These are phyloP conservation scores for Verticillium zaregamsianum DNA, from an alignment of 2,329 filamentous ascomycete species.

Conservation along the genomic window DNA sequence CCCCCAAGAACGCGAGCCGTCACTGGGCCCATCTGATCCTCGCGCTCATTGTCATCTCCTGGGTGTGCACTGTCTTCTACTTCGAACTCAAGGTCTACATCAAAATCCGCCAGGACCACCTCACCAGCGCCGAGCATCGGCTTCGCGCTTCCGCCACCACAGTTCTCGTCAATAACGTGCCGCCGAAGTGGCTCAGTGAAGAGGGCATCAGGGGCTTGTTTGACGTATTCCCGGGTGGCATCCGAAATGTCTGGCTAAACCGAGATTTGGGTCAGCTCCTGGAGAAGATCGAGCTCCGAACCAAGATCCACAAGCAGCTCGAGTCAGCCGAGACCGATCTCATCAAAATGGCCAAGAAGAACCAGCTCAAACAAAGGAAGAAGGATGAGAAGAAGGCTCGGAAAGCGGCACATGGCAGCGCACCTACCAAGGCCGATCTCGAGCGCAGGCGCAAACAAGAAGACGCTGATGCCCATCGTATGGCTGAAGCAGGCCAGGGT, in stretches of 20 bases:
- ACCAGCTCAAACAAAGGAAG: slow-evolving; percentile 64
- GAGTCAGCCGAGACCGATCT: slow-evolving; percentile 83
- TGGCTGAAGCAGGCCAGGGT: slow-evolving; percentile 46
- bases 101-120: slow-evolving; percentile 87
- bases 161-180: slow-evolving; percentile 87
- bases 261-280: slow-evolving; percentile 79
- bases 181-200: slow-evolving; percentile 81
- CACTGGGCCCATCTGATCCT: slow-evolving; percentile 84
- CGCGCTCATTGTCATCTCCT: slow-evolving; percentile 72
- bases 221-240: slow-evolving; percentile 92
- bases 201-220: slow-evolving; percentile 80
- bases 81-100: slow-evolving; percentile 83
- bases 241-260: slow-evolving; percentile 96
- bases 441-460: slow-evolving; percentile 40
- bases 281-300: slow-evolving; percentile 76
- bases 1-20: slow-evolving; percentile 56
- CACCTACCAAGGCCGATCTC: slow-evolving; percentile 47
- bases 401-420: slow-evolving; percentile 44
- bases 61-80: slow-evolving; percentile 85
- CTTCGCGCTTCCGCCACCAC: slow-evolving; percentile 92
- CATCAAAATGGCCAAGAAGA: slow-evolving; percentile 74
- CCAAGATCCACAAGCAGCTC: slow-evolving; percentile 65
- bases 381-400: slow-evolving; percentile 62
- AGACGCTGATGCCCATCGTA: slow-evolving; percentile 44
- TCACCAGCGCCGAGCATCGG: slow-evolving; percentile 92